phyloP scores from a whole-genome alignment of 306 rosid species.

The Cucumis hystrix region DNA sequence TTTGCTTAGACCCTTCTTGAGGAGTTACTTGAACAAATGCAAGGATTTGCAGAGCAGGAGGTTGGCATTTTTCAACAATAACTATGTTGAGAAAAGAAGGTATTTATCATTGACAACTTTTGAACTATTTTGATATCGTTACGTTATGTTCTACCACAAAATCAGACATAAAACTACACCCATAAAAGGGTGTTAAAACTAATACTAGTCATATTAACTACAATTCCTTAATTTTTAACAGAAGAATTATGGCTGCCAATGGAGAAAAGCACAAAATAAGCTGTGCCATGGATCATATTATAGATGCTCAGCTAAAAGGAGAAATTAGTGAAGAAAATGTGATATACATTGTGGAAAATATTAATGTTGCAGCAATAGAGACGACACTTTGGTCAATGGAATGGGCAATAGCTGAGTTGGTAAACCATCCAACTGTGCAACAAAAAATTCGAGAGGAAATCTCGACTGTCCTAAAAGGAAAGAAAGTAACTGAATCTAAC shows the following conservation, averaged over 20 bases:
- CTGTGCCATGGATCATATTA: slow-evolving; percentile 79
- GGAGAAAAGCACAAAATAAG: slow-evolving; percentile 51
- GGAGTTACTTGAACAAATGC: slow-evolving; percentile 64
- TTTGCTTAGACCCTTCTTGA: slow-evolving; percentile 56
- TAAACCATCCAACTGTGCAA: slow-evolving; percentile 53
- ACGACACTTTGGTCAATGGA: slow-evolving; percentile 89
- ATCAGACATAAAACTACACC: neutral
- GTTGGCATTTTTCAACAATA: slow-evolving; percentile 52
- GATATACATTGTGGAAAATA: slow-evolving; percentile 73
- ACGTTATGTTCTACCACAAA: neutral
- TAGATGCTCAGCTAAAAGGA: slow-evolving; percentile 67
- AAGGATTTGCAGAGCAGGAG: slow-evolving; percentile 60
- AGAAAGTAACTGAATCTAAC: slow-evolving; percentile 51
- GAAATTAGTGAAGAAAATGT: slow-evolving; percentile 73
- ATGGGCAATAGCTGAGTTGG: slow-evolving; percentile 84
- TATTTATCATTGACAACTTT: neutral
- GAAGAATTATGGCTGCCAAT: slow-evolving; percentile 52
- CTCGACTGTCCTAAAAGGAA: slow-evolving; percentile 37
- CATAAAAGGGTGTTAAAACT: neutral
- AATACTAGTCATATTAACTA: neutral
- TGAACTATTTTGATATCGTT: neutral
- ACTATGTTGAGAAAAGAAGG: slow-evolving; percentile 55
- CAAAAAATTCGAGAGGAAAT: slow-evolving; percentile 50
- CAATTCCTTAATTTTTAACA: neutral
- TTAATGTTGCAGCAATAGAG: slow-evolving; percentile 68